Conservation (phyloP, 1,139 yeast genomes). For the Kurtzmaniella quercitrusa region DNA sequence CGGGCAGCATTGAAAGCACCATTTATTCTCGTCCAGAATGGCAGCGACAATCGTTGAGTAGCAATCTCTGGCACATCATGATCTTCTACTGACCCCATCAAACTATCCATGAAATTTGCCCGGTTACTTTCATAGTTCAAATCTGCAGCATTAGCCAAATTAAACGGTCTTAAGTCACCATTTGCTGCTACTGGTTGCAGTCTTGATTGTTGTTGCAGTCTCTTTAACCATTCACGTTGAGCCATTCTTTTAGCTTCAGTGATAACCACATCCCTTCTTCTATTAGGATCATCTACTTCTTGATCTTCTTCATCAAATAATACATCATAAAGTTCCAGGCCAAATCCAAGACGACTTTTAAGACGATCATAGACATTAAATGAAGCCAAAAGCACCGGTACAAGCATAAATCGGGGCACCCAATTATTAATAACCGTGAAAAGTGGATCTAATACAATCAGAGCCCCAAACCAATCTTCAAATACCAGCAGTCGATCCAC, state of each 20-base stretch:
- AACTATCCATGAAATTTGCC: slow-evolving; percentile 18
- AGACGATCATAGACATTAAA: slow-evolving; percentile 69
- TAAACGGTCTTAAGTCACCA: slow-evolving; percentile 24
- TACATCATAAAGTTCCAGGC: slow-evolving; percentile 52
- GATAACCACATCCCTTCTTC: slow-evolving; percentile 33
- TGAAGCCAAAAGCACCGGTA: slow-evolving; percentile 61
- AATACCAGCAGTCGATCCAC: slow-evolving; percentile 44
- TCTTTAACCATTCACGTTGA: slow-evolving; percentile 29
- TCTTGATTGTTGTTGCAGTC: slow-evolving; percentile 21
- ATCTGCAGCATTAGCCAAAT: slow-evolving; percentile 27
- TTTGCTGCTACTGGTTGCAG: slow-evolving; percentile 2
- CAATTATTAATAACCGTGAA: slow-evolving; percentile 71
- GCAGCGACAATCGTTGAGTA: background rate
- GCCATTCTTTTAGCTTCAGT: slow-evolving; percentile 43
- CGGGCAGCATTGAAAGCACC: slow-evolving; percentile 21
- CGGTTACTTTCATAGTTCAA: slow-evolving; percentile 29
- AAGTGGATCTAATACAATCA: slow-evolving; percentile 62
- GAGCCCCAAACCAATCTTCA: slow-evolving; percentile 65
- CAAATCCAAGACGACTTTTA: slow-evolving; percentile 42
- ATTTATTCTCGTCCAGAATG: slow-evolving; percentile 22
- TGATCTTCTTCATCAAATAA: slow-evolving; percentile 35
- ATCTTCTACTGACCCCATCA: slow-evolving; percentile 4
- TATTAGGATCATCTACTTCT: slow-evolving; percentile 16
- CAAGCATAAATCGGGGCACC: slow-evolving; percentile 66
- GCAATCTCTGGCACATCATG: background rate